These are phyloP conservation scores for Cystofilobasidium capitatum DNA, from an alignment of 768 basidiomycete species.

Conservation along the genomic window DNA sequence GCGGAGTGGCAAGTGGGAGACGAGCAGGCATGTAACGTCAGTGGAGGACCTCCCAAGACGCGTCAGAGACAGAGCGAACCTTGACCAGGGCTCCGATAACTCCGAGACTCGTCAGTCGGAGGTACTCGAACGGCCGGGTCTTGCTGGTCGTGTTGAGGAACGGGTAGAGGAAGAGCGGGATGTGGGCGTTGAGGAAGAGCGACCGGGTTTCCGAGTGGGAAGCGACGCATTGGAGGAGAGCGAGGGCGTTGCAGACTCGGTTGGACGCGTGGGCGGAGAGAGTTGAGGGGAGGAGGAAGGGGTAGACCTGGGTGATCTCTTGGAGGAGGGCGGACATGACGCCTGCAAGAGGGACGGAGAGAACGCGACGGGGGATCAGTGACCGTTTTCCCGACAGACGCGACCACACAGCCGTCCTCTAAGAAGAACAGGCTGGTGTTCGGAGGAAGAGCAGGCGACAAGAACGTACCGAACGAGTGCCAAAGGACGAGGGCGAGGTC, in stretches of 20 bases:
- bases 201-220: conserved; percentile 93
- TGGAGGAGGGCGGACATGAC: conserved; percentile 96
- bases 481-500: conserved; percentile 94
- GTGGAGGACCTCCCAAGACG: conserved; percentile 3
- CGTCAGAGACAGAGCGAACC: conserved; percentile 43
- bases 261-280: conserved; percentile 96
- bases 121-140: conserved; percentile 98
- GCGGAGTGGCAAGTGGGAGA: no score
- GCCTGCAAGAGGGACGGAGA: conserved; percentile 45
- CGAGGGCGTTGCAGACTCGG: conserved; percentile 96
- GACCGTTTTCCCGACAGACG: no score
- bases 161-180: conserved; percentile 88
- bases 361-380: no score
- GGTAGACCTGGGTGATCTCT: conserved; percentile 97
- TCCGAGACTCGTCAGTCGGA: conserved; percentile 96
- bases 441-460: background rate
- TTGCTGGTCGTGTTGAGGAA: conserved; percentile 98
- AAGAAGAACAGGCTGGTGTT: background rate
- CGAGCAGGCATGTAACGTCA: background rate
- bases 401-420: no score
- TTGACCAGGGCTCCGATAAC: conserved; percentile 99
- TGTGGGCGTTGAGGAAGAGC: conserved; percentile 91
- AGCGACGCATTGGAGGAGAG: conserved; percentile 93
- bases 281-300: conserved; percentile 84
- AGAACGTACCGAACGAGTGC: conserved; percentile 81